A percentile compares a stretch with the other conserved stretches of the same genome.
Evolutionary conservation across 2,329 filamentous ascomycete genomes (phyloP).

Genomic region (Xylaria sp.): DNA sequence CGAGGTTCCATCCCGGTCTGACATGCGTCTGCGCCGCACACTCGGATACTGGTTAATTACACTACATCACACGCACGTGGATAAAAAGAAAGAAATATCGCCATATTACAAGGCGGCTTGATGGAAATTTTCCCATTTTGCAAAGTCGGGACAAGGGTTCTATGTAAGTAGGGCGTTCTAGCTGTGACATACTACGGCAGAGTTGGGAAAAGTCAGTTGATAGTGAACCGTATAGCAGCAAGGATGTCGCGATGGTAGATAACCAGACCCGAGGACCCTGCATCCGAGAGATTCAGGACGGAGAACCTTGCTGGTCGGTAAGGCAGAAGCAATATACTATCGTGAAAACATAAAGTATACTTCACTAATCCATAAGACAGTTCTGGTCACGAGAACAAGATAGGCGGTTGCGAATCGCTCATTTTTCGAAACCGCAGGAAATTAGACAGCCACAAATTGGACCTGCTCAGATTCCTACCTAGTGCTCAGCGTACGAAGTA

Average conservation of each 20-base stretch:
- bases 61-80: constrained; percentile 18
- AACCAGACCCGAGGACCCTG: constrained; percentile 6
- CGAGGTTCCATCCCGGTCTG: constrained; percentile 31
- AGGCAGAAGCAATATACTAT: not conserved
- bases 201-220: constrained; percentile 6
- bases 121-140: not conserved
- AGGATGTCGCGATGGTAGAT: constrained; percentile 1
- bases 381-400: constrained; percentile 19
- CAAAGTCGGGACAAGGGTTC: not conserved
- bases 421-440: not conserved
- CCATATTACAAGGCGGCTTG: constrained; percentile 2
- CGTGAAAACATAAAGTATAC: constrained; percentile 7
- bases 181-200: not conserved
- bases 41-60: constrained; percentile 17
- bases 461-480: not conserved
- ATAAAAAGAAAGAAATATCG: not conserved
- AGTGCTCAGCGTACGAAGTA: not conserved
- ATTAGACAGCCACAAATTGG: not conserved
- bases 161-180: not conserved
- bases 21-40: constrained; percentile 26
- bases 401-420: constrained; percentile 1
- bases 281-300: not conserved
- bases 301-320: not conserved
- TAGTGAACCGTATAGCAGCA: not conserved
- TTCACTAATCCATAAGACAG: not conserved